A percentile compares a stretch with the other conserved stretches of the same genome.
Conservation (phyloP, 192 early-diverging fungal genomes). For the Backusella circina region DNA sequence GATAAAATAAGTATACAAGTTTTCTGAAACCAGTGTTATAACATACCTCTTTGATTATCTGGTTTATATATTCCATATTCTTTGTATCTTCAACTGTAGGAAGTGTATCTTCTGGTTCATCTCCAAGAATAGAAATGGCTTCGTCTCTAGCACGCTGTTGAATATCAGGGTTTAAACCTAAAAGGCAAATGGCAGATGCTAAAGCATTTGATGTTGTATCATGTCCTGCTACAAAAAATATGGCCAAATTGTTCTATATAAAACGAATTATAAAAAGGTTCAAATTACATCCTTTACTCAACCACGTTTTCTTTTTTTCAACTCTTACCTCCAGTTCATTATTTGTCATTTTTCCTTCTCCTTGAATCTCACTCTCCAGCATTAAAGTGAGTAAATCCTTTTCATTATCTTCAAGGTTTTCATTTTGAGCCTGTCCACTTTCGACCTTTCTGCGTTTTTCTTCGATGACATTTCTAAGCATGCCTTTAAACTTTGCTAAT, state of each 20-base stretch:
- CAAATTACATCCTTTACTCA: background rate
- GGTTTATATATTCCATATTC: constrained; percentile 19
- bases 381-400: constrained; percentile 30
- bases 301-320: background rate
- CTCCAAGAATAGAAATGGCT: constrained; percentile 20
- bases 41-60: constrained; percentile 18
- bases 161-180: constrained; percentile 11
- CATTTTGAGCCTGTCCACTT: constrained; percentile 5
- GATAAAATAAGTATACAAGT: background rate
- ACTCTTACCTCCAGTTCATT: constrained; percentile 15
- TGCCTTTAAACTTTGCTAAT: constrained; percentile 1
- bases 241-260: background rate
- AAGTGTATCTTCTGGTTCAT: constrained; percentile 13
- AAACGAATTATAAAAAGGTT: background rate
- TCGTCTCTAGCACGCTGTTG: constrained; percentile 27
- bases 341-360: constrained; percentile 6
- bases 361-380: constrained; percentile 17
- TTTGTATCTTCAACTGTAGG: constrained; percentile 23
- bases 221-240: constrained; percentile 7
- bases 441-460: background rate
- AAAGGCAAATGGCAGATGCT: constrained; percentile 9
- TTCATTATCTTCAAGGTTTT: constrained; percentile 24
- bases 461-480: constrained; percentile 1
- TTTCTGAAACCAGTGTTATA: background rate
- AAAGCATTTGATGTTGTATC: constrained; percentile 31